phyloP scores from a whole-genome alignment of 805 yeast genomes.

The Barnettozyma salicaria region DNA sequence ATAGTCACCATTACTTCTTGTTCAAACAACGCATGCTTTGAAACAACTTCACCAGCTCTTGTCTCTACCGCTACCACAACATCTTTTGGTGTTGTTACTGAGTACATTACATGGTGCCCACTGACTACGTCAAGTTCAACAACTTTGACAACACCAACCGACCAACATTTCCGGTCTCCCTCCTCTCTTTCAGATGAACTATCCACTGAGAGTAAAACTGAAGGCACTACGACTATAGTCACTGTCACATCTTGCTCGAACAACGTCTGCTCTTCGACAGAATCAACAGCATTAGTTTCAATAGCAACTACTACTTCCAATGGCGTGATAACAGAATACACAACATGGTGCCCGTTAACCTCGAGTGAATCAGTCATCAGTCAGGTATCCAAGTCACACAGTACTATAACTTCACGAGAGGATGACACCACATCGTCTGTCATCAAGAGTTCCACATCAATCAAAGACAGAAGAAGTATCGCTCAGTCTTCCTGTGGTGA shows the following conservation, averaged over 20 bases:
- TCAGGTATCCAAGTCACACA: too few species aligned
- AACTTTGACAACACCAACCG: not conserved
- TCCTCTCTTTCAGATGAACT: not conserved
- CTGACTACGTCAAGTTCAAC: slow-evolving; percentile 8
- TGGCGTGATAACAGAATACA: slow-evolving; percentile 24
- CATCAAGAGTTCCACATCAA: too few species aligned
- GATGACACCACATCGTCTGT: too few species aligned
- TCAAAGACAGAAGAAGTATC: too few species aligned
- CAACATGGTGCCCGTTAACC: slow-evolving; percentile 23
- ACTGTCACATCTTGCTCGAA: slow-evolving; percentile 21
- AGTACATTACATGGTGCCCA: too few species aligned
- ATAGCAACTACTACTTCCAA: slow-evolving; percentile 31
- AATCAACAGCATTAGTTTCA: slow-evolving; percentile 16
- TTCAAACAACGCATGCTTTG: slow-evolving; percentile 11
- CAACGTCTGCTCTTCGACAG: slow-evolving; percentile 12
- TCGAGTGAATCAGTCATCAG: too few species aligned
- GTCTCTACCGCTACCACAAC: slow-evolving; percentile 5
- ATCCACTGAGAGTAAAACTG: not conserved
- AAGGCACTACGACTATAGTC: slow-evolving; percentile 15
- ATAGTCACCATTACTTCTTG: slow-evolving; percentile 29
- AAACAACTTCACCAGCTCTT: slow-evolving; percentile 1
- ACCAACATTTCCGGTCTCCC: not conserved
- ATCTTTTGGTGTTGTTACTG: not conserved
- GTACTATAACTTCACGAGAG: too few species aligned
- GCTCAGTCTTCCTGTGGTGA: too few species aligned